Evolutionary conservation across 208 protist species (phyloP).

Genomic region (Crithidia acanthocephali): DNA sequence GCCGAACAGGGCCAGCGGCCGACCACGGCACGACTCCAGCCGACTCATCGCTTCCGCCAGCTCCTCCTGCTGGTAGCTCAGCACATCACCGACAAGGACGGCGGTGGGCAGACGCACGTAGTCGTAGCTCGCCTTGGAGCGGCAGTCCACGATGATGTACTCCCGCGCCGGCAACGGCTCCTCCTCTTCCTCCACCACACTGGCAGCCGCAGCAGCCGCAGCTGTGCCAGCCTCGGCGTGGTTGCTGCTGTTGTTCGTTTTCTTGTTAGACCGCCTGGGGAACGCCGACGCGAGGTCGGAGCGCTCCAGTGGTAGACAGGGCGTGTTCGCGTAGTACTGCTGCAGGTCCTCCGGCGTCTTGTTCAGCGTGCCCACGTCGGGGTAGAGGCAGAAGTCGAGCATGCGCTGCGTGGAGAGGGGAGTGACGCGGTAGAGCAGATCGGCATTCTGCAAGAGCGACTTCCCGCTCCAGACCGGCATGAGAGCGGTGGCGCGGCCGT

Average conservation of each 20-base stretch:
- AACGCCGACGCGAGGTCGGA: conserved; percentile 76
- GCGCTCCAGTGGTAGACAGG: conserved; percentile 75
- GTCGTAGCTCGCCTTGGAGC: conserved; percentile 76
- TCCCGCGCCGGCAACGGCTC: conserved; percentile 34
- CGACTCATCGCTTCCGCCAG: conserved; percentile 50
- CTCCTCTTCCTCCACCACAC: neutral
- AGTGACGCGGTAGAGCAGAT: conserved; percentile 75
- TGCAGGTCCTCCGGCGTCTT: conserved; percentile 56
- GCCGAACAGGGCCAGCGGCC: conserved; percentile 73
- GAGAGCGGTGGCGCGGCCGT: conserved; percentile 57
- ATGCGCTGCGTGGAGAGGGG: conserved; percentile 66
- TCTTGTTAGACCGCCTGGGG: conserved; percentile 11
- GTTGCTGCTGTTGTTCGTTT: neutral
- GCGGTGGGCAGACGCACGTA: conserved; percentile 85
- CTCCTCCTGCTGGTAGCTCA: conserved; percentile 43
- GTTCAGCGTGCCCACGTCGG: conserved; percentile 44
- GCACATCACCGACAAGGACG: conserved; percentile 66
- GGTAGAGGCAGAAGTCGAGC: conserved; percentile 68
- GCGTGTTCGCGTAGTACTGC: conserved; percentile 63
- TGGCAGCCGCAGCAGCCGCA: no score
- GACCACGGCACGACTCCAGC: conserved; percentile 48
- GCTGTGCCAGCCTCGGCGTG: neutral
- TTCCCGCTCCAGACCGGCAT: conserved; percentile 64
- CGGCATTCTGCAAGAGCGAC: conserved; percentile 76
- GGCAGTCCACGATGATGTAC: conserved; percentile 91